Evolutionary conservation across 306 rosid species (phyloP).

Genomic region (Rubus idaeus): DNA sequence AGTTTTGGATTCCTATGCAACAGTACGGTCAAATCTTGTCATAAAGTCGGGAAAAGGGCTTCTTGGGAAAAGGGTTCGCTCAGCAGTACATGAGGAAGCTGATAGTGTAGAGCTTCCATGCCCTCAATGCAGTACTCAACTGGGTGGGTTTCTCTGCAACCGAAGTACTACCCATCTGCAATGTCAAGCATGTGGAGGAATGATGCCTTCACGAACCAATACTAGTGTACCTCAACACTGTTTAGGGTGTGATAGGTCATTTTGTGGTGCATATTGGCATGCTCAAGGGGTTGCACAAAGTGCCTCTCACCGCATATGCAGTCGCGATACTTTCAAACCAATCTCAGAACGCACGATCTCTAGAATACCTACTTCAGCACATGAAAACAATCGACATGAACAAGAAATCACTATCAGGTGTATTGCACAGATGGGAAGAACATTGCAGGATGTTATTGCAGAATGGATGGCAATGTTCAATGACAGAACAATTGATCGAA

Average conservation of each 20-base stretch:
- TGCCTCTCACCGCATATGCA: constrained; percentile 53
- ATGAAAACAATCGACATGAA: constrained; percentile 80
- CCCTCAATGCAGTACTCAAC: constrained; percentile 81
- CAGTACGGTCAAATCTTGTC: constrained; percentile 76
- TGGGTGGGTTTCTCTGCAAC: constrained; percentile 65
- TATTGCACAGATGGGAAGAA: constrained; percentile 76
- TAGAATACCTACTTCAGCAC: constrained; percentile 60
- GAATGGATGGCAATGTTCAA: constrained; percentile 68
- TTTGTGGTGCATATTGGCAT: constrained; percentile 87
- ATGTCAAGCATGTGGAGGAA: constrained; percentile 93
- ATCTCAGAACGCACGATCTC: constrained; percentile 54
- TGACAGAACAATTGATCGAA: constrained; percentile 73
- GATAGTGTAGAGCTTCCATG: constrained; percentile 50
- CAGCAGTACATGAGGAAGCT: constrained; percentile 41
- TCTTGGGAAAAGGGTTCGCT: constrained; percentile 48
- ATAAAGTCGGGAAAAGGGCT: constrained; percentile 46
- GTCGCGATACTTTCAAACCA: constrained; percentile 61
- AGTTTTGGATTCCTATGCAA: constrained; percentile 68
- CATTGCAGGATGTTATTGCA: constrained; percentile 71
- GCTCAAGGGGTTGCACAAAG: constrained; percentile 49
- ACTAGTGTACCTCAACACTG: constrained; percentile 70
- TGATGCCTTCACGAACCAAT: constrained; percentile 82
- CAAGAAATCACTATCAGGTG: constrained; percentile 75
- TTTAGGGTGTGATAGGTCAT: constrained; percentile 83
- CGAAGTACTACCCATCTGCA: constrained; percentile 65